A percentile compares a stretch with the other conserved stretches of the same genome.
Conservation (phyloP, 495 filamentous ascomycete species). For the Astrothelium subdiscretum region DNA sequence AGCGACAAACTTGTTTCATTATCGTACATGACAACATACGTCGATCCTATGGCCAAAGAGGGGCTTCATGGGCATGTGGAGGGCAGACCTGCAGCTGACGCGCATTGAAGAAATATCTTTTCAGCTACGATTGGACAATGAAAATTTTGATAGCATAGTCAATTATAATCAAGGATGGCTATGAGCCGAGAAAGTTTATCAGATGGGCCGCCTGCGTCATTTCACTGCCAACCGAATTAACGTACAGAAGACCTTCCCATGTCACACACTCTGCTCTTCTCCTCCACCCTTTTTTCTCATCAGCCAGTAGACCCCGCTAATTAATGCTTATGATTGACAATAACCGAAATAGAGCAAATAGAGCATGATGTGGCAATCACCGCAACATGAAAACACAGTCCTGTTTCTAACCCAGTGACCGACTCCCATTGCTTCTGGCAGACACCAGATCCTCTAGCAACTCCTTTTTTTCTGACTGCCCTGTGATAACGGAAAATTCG, state of each 20-base stretch:
- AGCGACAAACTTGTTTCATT: slow-evolving; percentile 23
- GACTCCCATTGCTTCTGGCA: not conserved
- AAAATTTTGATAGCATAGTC: no score
- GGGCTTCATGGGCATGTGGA: slow-evolving; percentile 5
- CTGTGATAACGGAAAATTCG: not conserved
- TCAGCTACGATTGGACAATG: no score
- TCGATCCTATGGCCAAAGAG: slow-evolving; percentile 4
- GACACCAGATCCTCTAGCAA: not conserved
- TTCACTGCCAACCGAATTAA: not conserved
- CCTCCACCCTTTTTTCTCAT: not conserved
- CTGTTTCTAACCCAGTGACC: not conserved
- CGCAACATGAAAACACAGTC: not conserved
- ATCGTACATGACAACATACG: slow-evolving; percentile 1
- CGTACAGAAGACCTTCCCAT: slow-evolving; percentile 4
- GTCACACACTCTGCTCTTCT: not conserved
- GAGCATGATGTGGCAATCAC: not conserved
- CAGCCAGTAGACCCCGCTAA: not conserved
- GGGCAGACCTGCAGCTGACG: not conserved
- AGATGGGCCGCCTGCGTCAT: slow-evolving; percentile 6
- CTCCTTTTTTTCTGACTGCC: no score
- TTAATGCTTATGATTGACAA: slow-evolving; percentile 2
- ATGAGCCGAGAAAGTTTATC: not conserved
- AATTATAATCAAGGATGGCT: not conserved
- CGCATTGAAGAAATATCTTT: not conserved
- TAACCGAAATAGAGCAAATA: not conserved